Evolutionary conservation across 140 eudicot genomes (phyloP), one percentile per base, ranked within the genome.

Genomic region (Erigeron philadelphicus): DNA sequence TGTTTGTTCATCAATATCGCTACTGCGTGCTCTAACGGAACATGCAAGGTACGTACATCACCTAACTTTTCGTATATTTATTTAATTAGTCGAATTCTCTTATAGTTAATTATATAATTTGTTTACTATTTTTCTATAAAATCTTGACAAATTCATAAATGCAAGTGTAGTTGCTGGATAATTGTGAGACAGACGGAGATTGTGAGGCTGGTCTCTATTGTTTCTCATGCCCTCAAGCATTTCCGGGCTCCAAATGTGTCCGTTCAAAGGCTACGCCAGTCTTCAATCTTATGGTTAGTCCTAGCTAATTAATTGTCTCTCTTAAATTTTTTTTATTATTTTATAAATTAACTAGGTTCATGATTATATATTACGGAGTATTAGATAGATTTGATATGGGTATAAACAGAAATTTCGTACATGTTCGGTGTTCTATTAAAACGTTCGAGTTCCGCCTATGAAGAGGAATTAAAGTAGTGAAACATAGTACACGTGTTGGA

Each of bases 131-230:
- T 31, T 31, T 31, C 3, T 31, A 31, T n/a, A 31, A 31, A 31
- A 31, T 2, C 38, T 31, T 31, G 5, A 31, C 41, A 19, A 41
- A 48, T 47, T 41, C 15, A 21, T 21, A 0, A 21, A 0, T 18
- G n/a, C 0, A 41, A 10, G n/a, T 72, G 76, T 56, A 89, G 96
- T 50, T 86, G 47, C 68, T 48, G 7, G 96, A 84, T 38, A 76
- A 80, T 38, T 89, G 96, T 52, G 57, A 83, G 25, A 13, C 70
- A 2, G 81, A 84, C 47, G 80, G 63, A 54, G 89, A 84, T 73
- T 89, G 96, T 63, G 87, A 67, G 75, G 70, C 70, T 1, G 96
- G 96, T 23, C 83, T 82, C 0, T 81, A 86, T 70, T 89, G 96
- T 70, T 86, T 82, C 48, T 74, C 95, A 21, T 89, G 96, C 67